Evolutionary conservation across 2,329 filamentous ascomycete species (phyloP), one percentile per base, ranked within the genome.

Genomic region (Penicillium sp.): DNA sequence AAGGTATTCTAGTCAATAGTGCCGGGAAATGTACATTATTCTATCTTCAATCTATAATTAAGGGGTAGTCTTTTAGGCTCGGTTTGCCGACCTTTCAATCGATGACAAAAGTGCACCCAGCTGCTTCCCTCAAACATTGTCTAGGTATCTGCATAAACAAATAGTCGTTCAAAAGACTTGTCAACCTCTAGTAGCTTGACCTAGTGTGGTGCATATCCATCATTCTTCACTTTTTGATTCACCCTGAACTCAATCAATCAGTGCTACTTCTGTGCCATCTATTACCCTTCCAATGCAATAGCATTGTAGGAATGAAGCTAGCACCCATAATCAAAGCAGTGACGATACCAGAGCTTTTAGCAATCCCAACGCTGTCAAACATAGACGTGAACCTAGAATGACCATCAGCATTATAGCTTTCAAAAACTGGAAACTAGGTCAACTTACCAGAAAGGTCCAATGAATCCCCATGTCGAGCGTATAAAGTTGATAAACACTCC

Each of bases 401-500:
- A 7, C 19, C 6, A 23, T 41, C 19, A 41, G 39, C 12, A 15
- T 41, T 8, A 23, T 41, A 23, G 13, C 19, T 23, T 41, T 41
- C 12, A 41, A 41, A 4, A 9, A 23, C 15, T 15, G 6, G 1
- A 23, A 42, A 25, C 3, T 21, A 9, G 67, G 67, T 55, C 27
- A 73, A 72, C 69, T 58, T 57, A 72, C 72, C 72, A 74, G 53
- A 74, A 73, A 21, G 71, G 71, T 5, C 71, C 71, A 55, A 73
- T 70, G 12, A 73, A 73, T 23, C 71, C 71, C 71, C 71, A 73
- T 1, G 66, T 69, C 4, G 58, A 70, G 31, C 83, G 75, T 1
- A 86, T 77, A 61, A 86, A 78, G 9, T 79, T 85, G 60, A 87
- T 79, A 60, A 86, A 86, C 0, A 86, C 84, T 5, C 84, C 84